phyloP scores from a whole-genome alignment of 495 filamentous ascomycete genomes.

The Alectoria sarmentosa region DNA sequence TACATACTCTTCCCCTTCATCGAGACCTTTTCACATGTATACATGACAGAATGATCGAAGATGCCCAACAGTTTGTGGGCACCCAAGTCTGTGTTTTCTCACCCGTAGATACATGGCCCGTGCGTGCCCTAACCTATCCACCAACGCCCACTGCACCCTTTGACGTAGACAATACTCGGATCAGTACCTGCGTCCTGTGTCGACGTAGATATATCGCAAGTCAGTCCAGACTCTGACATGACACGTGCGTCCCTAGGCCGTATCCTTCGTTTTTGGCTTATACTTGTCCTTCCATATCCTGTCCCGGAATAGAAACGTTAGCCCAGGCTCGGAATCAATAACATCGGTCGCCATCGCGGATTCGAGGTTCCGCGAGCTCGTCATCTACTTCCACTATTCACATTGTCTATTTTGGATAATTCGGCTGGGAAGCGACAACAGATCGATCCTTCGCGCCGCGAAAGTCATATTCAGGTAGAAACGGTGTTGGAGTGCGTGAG shows the following conservation, averaged over 20 bases:
- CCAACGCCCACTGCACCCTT: not conserved
- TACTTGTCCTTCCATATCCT: conserved; percentile 99
- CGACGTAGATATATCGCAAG: not conserved
- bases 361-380: not conserved
- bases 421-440: not conserved
- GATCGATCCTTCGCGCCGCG: not conserved
- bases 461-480: not conserved
- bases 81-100: not conserved
- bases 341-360: not conserved
- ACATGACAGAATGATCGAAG: no score
- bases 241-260: not conserved
- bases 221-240: not conserved
- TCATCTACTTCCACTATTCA: not conserved
- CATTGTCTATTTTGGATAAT: not conserved
- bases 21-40: not conserved
- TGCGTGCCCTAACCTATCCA: not conserved
- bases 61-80: not conserved
- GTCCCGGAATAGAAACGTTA: conserved; percentile 20
- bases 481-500: not conserved
- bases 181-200: not conserved
- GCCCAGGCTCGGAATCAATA: conserved; percentile 2
- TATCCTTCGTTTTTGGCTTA: conserved; percentile 47
- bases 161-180: not conserved
- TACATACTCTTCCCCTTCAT: not conserved
- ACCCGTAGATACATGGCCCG: not conserved